A percentile compares a stretch with the other conserved stretches of the same genome.
These are phyloP conservation scores for Punica granatum DNA, from an alignment of 345 rosid genomes.

Conservation along the genomic window DNA sequence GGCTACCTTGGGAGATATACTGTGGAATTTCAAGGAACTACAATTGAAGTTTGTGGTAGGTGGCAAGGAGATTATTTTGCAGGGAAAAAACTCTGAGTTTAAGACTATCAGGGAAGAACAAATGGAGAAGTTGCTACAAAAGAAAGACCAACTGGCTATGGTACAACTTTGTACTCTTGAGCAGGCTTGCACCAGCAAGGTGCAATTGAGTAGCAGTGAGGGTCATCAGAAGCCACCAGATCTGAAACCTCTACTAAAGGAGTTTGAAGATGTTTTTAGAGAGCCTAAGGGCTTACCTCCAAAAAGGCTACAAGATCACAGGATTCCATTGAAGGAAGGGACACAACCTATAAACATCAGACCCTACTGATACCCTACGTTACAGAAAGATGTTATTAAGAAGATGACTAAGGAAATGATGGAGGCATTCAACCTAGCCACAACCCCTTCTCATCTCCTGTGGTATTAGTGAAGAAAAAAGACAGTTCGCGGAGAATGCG, in stretches of 20 bases:
- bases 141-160: background rate
- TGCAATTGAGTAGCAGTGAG: background rate
- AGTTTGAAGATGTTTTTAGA: background rate
- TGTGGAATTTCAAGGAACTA: background rate
- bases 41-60: background rate
- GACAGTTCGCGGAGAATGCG: constrained; percentile 3
- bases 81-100: too few species aligned
- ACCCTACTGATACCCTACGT: background rate
- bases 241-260: background rate
- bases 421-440: background rate
- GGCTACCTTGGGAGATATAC: background rate
- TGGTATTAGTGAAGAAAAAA: constrained; percentile 5
- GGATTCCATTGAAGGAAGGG: constrained; percentile 1
- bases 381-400: constrained; percentile 9
- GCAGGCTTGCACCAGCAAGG: background rate
- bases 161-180: background rate
- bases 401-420: constrained; percentile 4
- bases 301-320: background rate
- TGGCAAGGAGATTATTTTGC: too few species aligned
- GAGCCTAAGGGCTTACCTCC: background rate
- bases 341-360: background rate
- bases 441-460: constrained; percentile 7
- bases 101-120: too few species aligned
- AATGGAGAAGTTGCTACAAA: background rate
- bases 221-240: background rate